Evolutionary conservation across 163 green algal species (phyloP).

Genomic region (Chlorella variabilis): DNA sequence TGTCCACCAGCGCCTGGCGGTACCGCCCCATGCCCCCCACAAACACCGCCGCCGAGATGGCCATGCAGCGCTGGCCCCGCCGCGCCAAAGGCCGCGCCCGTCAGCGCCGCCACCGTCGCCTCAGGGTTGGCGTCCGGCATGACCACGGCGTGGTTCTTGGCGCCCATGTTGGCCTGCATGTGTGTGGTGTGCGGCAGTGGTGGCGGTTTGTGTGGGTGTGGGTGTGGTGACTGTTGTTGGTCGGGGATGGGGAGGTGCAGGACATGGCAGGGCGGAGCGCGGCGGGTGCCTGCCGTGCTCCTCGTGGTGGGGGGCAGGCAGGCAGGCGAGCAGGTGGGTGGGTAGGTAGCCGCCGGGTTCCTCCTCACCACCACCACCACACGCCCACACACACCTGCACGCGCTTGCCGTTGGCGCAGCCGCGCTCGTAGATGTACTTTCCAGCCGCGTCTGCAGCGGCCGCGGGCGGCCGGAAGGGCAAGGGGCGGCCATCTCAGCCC

Average conservation of each 20-base stretch:
- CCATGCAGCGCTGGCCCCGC: constrained; percentile 99
- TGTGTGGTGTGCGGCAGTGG: not conserved
- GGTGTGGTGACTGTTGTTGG: too few relatives aligned
- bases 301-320: too few relatives aligned
- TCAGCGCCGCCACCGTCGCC: constrained; percentile 77
- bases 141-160: constrained; percentile 98
- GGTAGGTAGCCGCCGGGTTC: not conserved
- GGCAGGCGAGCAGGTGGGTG: not conserved
- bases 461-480: not conserved
- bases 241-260: too few relatives aligned
- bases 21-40: constrained; percentile 80
- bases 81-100: constrained; percentile 91
- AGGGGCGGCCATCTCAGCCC: too few relatives aligned
- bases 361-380: not conserved
- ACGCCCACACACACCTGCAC: constrained; percentile 76
- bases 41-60: constrained; percentile 91
- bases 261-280: too few relatives aligned
- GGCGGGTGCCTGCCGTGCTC: too few relatives aligned
- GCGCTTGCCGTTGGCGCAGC: constrained; percentile 86
- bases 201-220: not conserved
- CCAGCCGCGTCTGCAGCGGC: constrained; percentile 63
- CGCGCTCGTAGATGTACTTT: constrained; percentile 87
- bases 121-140: constrained; percentile 93
- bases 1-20: constrained; percentile 62
- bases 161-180: constrained; percentile 89